These are phyloP conservation scores for Pseudogymnoascus sp. DNA, from an alignment of 2,329 filamentous ascomycete genomes.

Conservation along the genomic window DNA sequence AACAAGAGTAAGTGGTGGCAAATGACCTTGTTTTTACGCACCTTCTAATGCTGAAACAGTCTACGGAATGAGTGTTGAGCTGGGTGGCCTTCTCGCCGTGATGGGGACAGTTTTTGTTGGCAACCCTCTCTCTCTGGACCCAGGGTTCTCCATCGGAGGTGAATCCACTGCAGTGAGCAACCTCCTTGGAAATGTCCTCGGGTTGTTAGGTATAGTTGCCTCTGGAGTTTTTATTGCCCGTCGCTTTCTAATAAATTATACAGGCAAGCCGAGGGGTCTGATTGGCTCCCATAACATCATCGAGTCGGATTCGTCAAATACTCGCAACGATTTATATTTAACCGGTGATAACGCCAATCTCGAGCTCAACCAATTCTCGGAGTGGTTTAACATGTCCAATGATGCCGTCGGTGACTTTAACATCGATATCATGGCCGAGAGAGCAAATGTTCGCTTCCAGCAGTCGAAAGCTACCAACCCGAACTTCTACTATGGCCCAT, in stretches of 20 bases:
- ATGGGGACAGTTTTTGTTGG: conserved; percentile 38
- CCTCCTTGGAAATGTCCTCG: conserved; percentile 12
- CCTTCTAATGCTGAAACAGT: conserved; percentile 25
- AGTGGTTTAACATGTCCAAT: conserved; percentile 31
- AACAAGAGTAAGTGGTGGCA: conserved; percentile 26
- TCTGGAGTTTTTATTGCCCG: not conserved
- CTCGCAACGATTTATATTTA: conserved; percentile 22
- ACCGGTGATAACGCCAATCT: conserved; percentile 36
- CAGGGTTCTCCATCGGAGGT: conserved; percentile 37
- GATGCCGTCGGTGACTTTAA: conserved; percentile 21
- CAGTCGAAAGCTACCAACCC: conserved; percentile 42
- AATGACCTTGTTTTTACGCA: not conserved
- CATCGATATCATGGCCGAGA: conserved; percentile 17
- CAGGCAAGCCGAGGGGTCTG: conserved; percentile 21
- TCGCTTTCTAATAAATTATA: not conserved
- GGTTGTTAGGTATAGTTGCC: not conserved
- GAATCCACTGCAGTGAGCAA: conserved; percentile 8
- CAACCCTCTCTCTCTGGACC: conserved; percentile 35
- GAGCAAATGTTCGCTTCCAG: conserved; percentile 33
- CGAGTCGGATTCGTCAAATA: conserved; percentile 23
- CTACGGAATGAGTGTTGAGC: conserved; percentile 37
- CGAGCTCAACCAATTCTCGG: conserved; percentile 44
- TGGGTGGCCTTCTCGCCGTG: conserved; percentile 32
- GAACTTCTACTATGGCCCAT: conserved; percentile 45
- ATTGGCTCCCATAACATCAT: conserved; percentile 23